A percentile compares a stretch with the other conserved stretches of the same genome.
Evolutionary conservation across 371 early-diverging fungal species (phyloP).

Genomic region (Massospora cicadina): DNA sequence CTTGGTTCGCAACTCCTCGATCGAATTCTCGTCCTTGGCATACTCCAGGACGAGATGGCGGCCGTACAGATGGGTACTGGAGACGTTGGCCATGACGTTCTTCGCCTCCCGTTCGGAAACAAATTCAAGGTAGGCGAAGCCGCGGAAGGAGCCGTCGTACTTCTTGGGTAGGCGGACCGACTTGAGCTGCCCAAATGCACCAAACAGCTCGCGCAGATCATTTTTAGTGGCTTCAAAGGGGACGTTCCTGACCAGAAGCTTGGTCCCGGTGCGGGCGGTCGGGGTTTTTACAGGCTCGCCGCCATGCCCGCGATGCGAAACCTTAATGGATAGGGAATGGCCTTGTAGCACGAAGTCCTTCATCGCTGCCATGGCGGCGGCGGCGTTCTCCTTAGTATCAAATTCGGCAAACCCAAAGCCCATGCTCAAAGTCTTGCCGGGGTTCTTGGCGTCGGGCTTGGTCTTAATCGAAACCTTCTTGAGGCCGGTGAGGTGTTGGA

Average conservation of each 20-base stretch:
- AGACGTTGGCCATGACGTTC: conserved; percentile 72
- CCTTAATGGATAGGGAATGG: conserved; percentile 67
- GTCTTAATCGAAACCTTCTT: conserved; percentile 55
- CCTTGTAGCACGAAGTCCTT: conserved; percentile 69
- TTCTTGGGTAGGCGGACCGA: conserved; percentile 91
- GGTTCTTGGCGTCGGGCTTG: conserved; percentile 62
- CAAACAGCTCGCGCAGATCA: conserved; percentile 84
- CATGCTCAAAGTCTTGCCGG: conserved; percentile 58
- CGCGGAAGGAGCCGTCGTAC: conserved; percentile 86
- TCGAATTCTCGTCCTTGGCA: conserved; percentile 65
- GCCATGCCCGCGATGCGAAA: conserved; percentile 41
- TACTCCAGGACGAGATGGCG: conserved; percentile 94
- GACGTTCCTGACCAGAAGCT: conserved; percentile 91
- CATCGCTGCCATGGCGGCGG: conserved; percentile 62
- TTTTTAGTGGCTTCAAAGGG: conserved; percentile 97
- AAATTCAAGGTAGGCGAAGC: conserved; percentile 97
- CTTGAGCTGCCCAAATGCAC: conserved; percentile 83
- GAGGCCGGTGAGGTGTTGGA: conserved; percentile 48
- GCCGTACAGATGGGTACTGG: conserved; percentile 95
- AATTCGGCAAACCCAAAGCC: conserved; percentile 98
- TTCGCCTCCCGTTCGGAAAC: conserved; percentile 84
- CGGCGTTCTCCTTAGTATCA: conserved; percentile 49
- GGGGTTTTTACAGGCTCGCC: conserved; percentile 20
- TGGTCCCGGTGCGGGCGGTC: conserved; percentile 32
- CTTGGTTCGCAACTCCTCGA: conserved; percentile 46